Percentiles rank a stretch among this genome's conserved stretches.
Conservation (phyloP, 108 stramenopile species). For the Epithemia pelagica region DNA sequence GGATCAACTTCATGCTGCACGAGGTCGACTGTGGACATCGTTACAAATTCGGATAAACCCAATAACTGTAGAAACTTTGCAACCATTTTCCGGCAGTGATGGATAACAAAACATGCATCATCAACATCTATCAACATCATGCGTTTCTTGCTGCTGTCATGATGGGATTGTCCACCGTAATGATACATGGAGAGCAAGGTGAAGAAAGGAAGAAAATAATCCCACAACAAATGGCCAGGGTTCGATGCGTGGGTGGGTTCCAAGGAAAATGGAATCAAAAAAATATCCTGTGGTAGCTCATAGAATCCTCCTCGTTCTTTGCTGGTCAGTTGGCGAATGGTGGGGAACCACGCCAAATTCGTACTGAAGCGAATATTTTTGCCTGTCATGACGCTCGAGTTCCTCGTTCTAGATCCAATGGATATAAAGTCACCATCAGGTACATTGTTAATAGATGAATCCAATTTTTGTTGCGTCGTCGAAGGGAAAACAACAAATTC, state of each 20-base stretch:
- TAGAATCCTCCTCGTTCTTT: slow-evolving; percentile 11
- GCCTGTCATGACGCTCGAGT: slow-evolving; percentile 48
- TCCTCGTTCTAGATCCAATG: slow-evolving; percentile 38
- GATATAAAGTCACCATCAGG: slow-evolving; percentile 18
- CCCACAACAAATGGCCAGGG: slow-evolving; percentile 63
- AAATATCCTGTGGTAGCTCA: slow-evolving; percentile 26
- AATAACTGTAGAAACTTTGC: slow-evolving; percentile 17
- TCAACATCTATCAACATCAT: slow-evolving; percentile 21
- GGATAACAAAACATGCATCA: slow-evolving; percentile 8
- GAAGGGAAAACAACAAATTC: slow-evolving; percentile 46
- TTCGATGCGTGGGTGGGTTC: slow-evolving; percentile 42
- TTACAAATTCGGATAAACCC: slow-evolving; percentile 9
- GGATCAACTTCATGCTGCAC: not conserved
- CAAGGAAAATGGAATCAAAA: slow-evolving; percentile 32
- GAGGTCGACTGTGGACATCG: not conserved
- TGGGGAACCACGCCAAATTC: not conserved
- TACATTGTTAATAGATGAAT: not conserved
- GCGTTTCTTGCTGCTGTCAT: slow-evolving; percentile 17
- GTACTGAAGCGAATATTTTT: slow-evolving; percentile 14
- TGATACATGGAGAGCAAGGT: slow-evolving; percentile 41
- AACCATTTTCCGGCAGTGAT: slow-evolving; percentile 15
- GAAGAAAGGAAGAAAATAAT: slow-evolving; percentile 53
- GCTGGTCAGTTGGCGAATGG: slow-evolving; percentile 7
- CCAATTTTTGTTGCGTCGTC: slow-evolving; percentile 13
- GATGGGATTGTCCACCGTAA: too few relatives aligned